Evolutionary conservation across 2,329 filamentous ascomycete genomes (phyloP).

Genomic region (Cercospora citrullina): DNA sequence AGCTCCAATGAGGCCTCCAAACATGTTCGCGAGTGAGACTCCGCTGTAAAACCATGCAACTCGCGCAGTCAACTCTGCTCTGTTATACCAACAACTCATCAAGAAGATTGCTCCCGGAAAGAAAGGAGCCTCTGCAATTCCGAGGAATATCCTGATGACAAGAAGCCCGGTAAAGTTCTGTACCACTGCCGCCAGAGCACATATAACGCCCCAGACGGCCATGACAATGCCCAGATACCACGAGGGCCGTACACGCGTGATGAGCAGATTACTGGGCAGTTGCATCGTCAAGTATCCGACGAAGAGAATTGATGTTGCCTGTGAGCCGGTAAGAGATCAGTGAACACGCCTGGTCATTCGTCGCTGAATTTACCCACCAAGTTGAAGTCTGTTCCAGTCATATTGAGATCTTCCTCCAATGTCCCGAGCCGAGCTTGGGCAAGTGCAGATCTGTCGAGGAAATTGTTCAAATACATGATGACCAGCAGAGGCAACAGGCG

Average conservation of each 20-base stretch:
- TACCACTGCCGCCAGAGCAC: conserved; percentile 63
- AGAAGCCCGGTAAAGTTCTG: conserved; percentile 61
- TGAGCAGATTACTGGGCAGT: conserved; percentile 67
- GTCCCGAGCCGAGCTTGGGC: conserved; percentile 14
- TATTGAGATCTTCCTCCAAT: conserved; percentile 33
- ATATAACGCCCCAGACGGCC: conserved; percentile 68
- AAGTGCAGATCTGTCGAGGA: conserved; percentile 50
- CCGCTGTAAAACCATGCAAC: conserved; percentile 30
- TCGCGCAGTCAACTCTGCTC: conserved; percentile 18
- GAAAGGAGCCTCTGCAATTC: conserved; percentile 62
- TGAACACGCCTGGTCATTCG: not conserved
- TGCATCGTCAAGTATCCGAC: conserved; percentile 51
- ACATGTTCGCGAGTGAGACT: conserved; percentile 38
- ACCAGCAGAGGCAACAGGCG: conserved; percentile 68
- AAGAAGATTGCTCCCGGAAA: conserved; percentile 14
- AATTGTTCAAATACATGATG: conserved; percentile 75
- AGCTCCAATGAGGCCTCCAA: conserved; percentile 40
- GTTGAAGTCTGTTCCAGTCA: conserved; percentile 10
- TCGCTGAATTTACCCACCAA: not conserved
- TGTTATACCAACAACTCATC: conserved; percentile 12
- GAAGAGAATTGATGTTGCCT: conserved; percentile 55
- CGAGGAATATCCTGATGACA: conserved; percentile 62
- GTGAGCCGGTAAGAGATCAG: not conserved
- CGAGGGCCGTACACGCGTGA: conserved; percentile 68
- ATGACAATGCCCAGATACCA: conserved; percentile 70